phyloP scores from a whole-genome alignment of 768 basidiomycete species.

The Boletus insuetus region DNA sequence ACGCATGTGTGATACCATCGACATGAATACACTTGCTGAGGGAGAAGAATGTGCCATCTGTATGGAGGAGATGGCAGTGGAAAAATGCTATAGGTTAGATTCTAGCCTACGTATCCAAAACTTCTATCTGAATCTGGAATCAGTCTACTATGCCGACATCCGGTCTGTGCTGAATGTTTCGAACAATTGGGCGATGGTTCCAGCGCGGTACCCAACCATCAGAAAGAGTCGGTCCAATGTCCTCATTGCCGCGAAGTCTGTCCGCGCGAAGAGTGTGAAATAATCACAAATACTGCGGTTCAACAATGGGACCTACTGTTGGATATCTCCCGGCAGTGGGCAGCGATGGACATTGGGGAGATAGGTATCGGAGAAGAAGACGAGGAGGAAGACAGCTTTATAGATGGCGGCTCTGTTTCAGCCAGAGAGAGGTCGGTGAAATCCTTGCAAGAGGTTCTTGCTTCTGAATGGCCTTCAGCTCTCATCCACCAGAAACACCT shows the following conservation, averaged over 20 bases:
- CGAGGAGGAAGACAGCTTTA: constrained; percentile 4
- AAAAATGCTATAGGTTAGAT: constrained; percentile 21
- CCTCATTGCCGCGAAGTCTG: constrained; percentile 18
- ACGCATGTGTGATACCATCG: constrained; percentile 13
- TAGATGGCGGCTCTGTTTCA: neutral
- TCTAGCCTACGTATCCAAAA: neutral
- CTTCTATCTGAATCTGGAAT: neutral
- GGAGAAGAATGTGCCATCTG: constrained; percentile 22
- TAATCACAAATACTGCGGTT: constrained; percentile 11
- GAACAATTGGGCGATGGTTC: neutral
- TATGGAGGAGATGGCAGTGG: constrained; percentile 13
- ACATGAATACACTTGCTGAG: constrained; percentile 22
- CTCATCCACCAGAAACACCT: neutral
- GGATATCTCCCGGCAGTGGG: constrained; percentile 19
- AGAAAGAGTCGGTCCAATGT: constrained; percentile 9
- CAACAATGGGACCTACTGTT: constrained; percentile 20
- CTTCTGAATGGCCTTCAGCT: constrained; percentile 8
- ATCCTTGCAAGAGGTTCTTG: neutral
- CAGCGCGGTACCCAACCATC: neutral
- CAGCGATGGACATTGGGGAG: constrained; percentile 7
- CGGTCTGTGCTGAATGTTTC: constrained; percentile 17
- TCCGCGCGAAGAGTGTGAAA: constrained; percentile 14
- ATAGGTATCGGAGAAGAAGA: constrained; percentile 7
- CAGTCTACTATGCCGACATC: constrained; percentile 16
- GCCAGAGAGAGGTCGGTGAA: constrained; percentile 13